Evolutionary conservation across 805 yeast species (phyloP).

Genomic region (Nakazawaea populi): DNA sequence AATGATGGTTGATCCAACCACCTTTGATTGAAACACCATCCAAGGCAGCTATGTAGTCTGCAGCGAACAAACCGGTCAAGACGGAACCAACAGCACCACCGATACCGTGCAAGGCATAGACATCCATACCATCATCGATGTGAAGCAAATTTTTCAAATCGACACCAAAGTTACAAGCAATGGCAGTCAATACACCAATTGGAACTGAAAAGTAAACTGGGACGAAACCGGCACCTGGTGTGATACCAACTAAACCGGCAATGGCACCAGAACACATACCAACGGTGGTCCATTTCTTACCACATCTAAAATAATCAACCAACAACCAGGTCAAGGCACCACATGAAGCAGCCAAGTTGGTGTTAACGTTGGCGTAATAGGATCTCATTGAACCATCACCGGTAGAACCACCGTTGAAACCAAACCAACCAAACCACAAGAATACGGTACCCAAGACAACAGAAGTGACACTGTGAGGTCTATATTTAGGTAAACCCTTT

Average conservation of each 20-base stretch:
- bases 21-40: conserved; percentile 74
- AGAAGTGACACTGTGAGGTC: conserved; percentile 88
- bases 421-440: conserved; percentile 99
- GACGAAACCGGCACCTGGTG: conserved; percentile 96
- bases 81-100: conserved; percentile 86
- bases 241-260: conserved; percentile 90
- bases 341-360: conserved; percentile 87
- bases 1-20: conserved; percentile 87
- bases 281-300: conserved; percentile 87
- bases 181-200: conserved; percentile 74
- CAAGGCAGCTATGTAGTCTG: conserved; percentile 79
- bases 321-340: conserved; percentile 96
- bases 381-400: conserved; percentile 92
- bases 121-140: conserved; percentile 94
- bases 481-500: conserved; percentile 76
- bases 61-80: conserved; percentile 88
- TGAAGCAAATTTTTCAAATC: conserved; percentile 66
- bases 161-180: conserved; percentile 79
- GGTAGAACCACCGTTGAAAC: conserved; percentile 97
- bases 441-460: conserved; percentile 91
- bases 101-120: conserved; percentile 88
- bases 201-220: conserved; percentile 86
- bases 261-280: conserved; percentile 93
- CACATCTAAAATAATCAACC: conserved; percentile 80
- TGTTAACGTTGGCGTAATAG: conserved; percentile 89